Conservation (phyloP, 2,329 filamentous ascomycete genomes). For the Penicillium digitatum region DNA sequence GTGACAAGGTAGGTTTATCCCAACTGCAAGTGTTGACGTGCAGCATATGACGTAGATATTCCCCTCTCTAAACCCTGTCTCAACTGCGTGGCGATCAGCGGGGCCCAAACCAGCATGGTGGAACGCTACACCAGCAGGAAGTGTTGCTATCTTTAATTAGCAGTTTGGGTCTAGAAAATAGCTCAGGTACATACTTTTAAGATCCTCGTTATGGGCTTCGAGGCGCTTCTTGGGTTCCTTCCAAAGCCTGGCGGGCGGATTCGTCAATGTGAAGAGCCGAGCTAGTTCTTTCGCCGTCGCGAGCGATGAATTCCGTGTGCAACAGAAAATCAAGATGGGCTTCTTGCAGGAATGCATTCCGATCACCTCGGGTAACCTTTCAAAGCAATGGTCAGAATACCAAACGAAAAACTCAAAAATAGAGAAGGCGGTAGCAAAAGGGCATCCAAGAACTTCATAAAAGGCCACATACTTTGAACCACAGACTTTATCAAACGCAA, state of each 20-base stretch:
- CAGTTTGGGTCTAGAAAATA: background rate
- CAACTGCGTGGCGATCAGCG: conserved; percentile 62
- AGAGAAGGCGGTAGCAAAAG: background rate
- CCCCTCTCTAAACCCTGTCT: conserved; percentile 64
- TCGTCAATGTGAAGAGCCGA: conserved; percentile 58
- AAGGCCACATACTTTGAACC: conserved; percentile 50
- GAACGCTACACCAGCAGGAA: conserved; percentile 65
- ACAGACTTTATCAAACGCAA: conserved; percentile 68
- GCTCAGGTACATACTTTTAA: conserved; percentile 49
- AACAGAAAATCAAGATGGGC: conserved; percentile 79
- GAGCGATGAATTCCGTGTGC: conserved; percentile 67
- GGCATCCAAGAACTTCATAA: background rate
- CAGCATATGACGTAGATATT: conserved; percentile 80
- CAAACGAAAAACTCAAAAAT: background rate
- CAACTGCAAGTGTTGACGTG: conserved; percentile 78
- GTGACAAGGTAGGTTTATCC: conserved; percentile 78
- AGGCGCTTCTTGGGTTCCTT: conserved; percentile 52
- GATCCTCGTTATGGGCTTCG: conserved; percentile 54
- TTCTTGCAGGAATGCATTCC: conserved; percentile 64
- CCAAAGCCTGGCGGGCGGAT: conserved; percentile 59
- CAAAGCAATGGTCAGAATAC: background rate
- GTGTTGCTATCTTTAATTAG: conserved; percentile 37
- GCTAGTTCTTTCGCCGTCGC: conserved; percentile 65
- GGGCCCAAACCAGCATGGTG: conserved; percentile 73
- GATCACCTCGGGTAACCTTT: conserved; percentile 63